phyloP scores from a whole-genome alignment of 106 monocot species.

The Cymbidium sinense region DNA sequence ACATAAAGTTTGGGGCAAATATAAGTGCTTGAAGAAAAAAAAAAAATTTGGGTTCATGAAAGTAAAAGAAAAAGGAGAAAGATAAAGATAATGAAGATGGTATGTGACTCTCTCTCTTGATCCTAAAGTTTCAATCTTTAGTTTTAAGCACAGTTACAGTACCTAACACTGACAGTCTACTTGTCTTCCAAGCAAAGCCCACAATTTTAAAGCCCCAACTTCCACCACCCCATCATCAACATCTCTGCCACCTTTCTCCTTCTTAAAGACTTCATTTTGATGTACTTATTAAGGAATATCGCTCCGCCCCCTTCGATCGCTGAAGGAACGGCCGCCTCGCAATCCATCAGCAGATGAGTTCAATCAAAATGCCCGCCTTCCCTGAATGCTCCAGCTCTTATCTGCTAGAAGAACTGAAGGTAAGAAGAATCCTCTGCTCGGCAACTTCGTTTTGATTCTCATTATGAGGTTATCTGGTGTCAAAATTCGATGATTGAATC shows the following conservation, averaged over 20 bases:
- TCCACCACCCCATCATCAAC: slow-evolving; percentile 18
- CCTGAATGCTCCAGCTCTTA: slow-evolving; percentile 56
- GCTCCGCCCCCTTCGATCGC: too few relatives aligned
- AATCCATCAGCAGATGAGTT: slow-evolving; percentile 17
- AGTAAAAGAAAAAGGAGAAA: not conserved
- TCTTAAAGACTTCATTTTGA: not conserved
- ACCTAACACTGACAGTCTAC: slow-evolving; percentile 19
- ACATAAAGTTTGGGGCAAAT: not conserved
- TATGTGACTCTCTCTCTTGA: too few relatives aligned
- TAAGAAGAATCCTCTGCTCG: slow-evolving; percentile 6
- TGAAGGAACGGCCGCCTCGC: too few relatives aligned
- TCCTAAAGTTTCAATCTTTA: too few relatives aligned
- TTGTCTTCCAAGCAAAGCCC: slow-evolving; percentile 64
- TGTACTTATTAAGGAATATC: not conserved
- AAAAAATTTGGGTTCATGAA: not conserved
- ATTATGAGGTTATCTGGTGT: too few relatives aligned
- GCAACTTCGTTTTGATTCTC: not conserved
- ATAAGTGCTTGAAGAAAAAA: not conserved
- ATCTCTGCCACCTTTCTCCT: slow-evolving; percentile 11
- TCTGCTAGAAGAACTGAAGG: slow-evolving; percentile 72
- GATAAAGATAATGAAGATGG: not conserved
- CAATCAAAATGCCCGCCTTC: slow-evolving; percentile 28
- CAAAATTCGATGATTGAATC: not conserved
- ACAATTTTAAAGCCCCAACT: slow-evolving; percentile 26
- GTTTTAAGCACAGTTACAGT: not conserved